Percentiles rank a stretch among this genome's conserved stretches.
These are phyloP conservation scores for Termitomyces sp. DNA, from an alignment of 768 basidiomycete species.

Conservation along the genomic window DNA sequence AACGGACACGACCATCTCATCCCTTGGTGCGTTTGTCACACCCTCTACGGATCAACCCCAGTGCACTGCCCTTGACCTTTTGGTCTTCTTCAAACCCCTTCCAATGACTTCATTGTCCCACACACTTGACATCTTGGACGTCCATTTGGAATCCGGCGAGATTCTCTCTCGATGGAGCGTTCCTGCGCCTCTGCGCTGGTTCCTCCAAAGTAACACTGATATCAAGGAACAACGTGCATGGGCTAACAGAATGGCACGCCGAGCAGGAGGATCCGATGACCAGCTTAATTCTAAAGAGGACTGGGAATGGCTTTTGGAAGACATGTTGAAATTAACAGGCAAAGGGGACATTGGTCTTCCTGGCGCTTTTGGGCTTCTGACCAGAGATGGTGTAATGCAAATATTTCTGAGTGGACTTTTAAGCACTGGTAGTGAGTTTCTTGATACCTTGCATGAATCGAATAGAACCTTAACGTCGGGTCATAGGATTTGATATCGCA, in stretches of 20 bases:
- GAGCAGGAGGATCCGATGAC: slow-evolving; percentile 50
- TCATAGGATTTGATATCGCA: slow-evolving; percentile 62
- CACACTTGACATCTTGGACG: slow-evolving; percentile 85
- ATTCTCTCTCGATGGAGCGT: slow-evolving; percentile 86
- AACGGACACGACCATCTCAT: slow-evolving; percentile 75
- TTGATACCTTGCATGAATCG: background rate
- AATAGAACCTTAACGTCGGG: background rate
- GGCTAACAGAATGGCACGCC: slow-evolving; percentile 82
- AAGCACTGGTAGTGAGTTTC: slow-evolving; percentile 77
- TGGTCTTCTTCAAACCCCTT: slow-evolving; percentile 79
- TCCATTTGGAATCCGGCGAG: slow-evolving; percentile 92
- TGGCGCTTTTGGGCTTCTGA: slow-evolving; percentile 78
- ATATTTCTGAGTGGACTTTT: slow-evolving; percentile 86
- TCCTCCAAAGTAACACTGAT: slow-evolving; percentile 71
- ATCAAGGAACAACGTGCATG: slow-evolving; percentile 68
- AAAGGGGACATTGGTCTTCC: slow-evolving; percentile 55
- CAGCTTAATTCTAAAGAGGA: slow-evolving; percentile 58
- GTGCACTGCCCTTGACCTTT: slow-evolving; percentile 62
- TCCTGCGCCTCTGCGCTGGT: slow-evolving; percentile 82
- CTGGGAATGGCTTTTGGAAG: slow-evolving; percentile 85
- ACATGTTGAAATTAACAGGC: slow-evolving; percentile 79
- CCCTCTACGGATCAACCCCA: slow-evolving; percentile 59
- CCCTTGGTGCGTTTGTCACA: slow-evolving; percentile 72
- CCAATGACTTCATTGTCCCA: slow-evolving; percentile 69
- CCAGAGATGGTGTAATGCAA: slow-evolving; percentile 62